These are phyloP conservation scores for Berkeleyomyces rouxiae DNA, from an alignment of 2,329 filamentous ascomycete genomes.

Conservation along the genomic window DNA sequence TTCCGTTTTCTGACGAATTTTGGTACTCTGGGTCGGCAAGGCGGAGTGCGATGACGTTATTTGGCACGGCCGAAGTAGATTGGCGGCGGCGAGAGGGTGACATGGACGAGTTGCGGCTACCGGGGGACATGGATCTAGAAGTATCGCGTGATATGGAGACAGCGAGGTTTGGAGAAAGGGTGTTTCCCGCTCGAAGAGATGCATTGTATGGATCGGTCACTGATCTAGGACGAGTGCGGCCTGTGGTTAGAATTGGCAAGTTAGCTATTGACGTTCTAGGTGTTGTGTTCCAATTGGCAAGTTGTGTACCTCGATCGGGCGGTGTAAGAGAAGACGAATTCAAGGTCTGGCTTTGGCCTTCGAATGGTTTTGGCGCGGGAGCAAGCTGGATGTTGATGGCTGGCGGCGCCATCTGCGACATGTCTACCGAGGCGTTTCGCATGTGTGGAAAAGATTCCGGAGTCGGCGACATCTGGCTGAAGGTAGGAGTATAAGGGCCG, in stretches of 20 bases:
- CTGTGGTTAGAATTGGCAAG: constrained; percentile 19
- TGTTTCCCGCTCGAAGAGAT: constrained; percentile 16
- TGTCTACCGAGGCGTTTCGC: constrained; percentile 34
- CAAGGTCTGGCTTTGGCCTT: constrained; percentile 38
- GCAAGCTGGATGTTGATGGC: constrained; percentile 91
- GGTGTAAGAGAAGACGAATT: constrained; percentile 59
- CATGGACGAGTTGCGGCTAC: constrained; percentile 30
- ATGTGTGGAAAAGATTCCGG: constrained; percentile 38
- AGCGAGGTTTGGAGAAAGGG: constrained; percentile 33
- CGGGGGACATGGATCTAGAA: constrained; percentile 42
- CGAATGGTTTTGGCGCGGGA: constrained; percentile 35
- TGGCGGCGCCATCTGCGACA: constrained; percentile 72
- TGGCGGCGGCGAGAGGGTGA: constrained; percentile 32
- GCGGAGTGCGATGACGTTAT: constrained; percentile 63
- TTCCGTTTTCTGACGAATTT: constrained; percentile 42
- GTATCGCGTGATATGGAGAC: constrained; percentile 31
- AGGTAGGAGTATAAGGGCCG: neutral
- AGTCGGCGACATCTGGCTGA: constrained; percentile 4
- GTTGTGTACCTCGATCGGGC: constrained; percentile 46
- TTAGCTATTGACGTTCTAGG: constrained; percentile 10
- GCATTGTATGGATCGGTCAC: constrained; percentile 44
- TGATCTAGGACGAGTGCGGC: constrained; percentile 35
- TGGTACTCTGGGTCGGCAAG: constrained; percentile 79
- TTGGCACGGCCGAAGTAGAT: constrained; percentile 46
- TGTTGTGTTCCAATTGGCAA: neutral